Evolutionary conservation across 2,329 filamentous ascomycete species (phyloP), one percentile per base, ranked within the genome.

Genomic region (Cladosporium halotolerans): DNA sequence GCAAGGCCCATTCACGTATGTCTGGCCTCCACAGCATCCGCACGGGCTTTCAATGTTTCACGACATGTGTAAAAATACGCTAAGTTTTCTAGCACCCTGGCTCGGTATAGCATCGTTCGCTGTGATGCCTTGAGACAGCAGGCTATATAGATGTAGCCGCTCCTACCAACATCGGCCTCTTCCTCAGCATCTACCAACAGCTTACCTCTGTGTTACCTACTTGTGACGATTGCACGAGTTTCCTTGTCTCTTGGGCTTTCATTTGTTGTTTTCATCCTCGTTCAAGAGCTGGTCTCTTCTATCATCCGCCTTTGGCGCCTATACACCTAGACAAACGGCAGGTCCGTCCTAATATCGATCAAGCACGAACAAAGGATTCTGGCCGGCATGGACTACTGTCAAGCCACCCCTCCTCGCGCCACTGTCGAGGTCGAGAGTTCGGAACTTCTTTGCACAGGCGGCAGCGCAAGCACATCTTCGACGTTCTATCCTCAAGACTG

Each of bases 221-320:
- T 59, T 58, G 57, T 66, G 57, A 67, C 70, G 65, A 69, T 63
- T 63, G 63, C 59, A 71, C 66, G 64, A 68, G 63, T 72, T 64
- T 69, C 64, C 62, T 70, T 68, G 64, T 45, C 61, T 45, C 65
- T 56, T 57, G 62, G 36, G 54, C 41, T 62, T 70, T 63, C 58
- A 49, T 72, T 70, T 70, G 67, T 64, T 59, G 39, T 44, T 60
- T 58, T 47, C 57, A 47, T 45, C 65, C 54, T 69, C 63, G 63
- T 69, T 63, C 57, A 60, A 68, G 73, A 76, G 73, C 74, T 67
- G 74, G 73, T 55, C 69, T 74, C 73, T 55, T 53, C 45, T 52
- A 32, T 52, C 44, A 57, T 52, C 19, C 46, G 55, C 57, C n/a
- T 14, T 45, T 50, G 53, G 39, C 46, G 47, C 55, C 48, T 60